Evolutionary conservation across 495 filamentous ascomycete species (phyloP), one percentile per base, ranked within the genome.

Genomic region (Xanthoparmelia taractica): DNA sequence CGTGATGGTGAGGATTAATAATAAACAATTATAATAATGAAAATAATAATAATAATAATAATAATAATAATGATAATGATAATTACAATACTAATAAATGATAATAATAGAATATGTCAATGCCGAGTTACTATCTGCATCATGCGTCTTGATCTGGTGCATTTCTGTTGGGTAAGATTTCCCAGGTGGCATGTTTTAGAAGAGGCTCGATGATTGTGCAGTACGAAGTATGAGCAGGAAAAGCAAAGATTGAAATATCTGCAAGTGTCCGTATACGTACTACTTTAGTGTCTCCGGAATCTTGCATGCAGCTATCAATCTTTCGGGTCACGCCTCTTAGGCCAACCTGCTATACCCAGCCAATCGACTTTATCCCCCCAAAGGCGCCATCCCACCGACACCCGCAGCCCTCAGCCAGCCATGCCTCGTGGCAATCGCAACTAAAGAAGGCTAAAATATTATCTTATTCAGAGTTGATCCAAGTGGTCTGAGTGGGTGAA

Each of bases 351-450:
- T 27, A 54, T 54, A 54, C 20, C 15, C 29, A 54, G 50, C 50
- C 50, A 54, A 54, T 54, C 15, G 50, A 52, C 5, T 29, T n/a
- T 0, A 27, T 10, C 48, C 27, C 12, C 20, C 29, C 13, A 10
- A 23, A 54, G 50, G 29, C 50, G 50, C 50, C 50, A 33, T 33
- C 50, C n/a, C 29, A 54, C 7, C 50, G 29, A 33, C 50, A 54
- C 50, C 50, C 50, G 50, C 50, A 31, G 50, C 50, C 50, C 17
- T 54, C 50, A 54, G 50, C 50, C 50, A 54, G 50, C 50, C 50
- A 54, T 33, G 29, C 50, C 50, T 54, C 50, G 50, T 54, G 50
- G 50, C 50, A 54, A 54, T 54, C 29, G 50, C 27, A 54, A 54
- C 27, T 52, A 54, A 23, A 54, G 50, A 54, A 54, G 11, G 27